phyloP scores from a whole-genome alignment of 176 grass and related monocot genomes.

The Bromus sterilis region DNA sequence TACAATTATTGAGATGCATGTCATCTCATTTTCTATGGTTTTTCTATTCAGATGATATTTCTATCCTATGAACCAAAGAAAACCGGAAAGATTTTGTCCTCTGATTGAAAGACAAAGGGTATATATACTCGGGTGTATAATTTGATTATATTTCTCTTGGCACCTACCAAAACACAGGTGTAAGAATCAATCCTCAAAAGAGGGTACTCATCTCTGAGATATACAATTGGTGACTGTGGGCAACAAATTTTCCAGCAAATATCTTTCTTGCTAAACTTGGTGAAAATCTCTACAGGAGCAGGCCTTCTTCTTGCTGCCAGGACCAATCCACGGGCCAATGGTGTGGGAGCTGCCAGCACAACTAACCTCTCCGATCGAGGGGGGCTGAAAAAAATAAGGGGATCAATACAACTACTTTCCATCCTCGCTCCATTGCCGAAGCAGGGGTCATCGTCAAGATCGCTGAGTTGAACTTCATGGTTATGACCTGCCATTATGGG shows the following conservation, averaged over 20 bases:
- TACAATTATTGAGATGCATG: no score
- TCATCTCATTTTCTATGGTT: no score
- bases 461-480: not conserved
- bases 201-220: constrained; percentile 20
- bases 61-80: no score
- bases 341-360: constrained; percentile 15
- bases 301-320: constrained; percentile 30
- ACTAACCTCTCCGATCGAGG: constrained; percentile 6
- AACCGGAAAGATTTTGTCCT: not conserved
- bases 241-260: constrained; percentile 35
- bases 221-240: constrained; percentile 49
- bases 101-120: not conserved
- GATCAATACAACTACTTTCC: constrained; percentile 13
- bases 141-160: constrained; percentile 43
- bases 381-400: constrained; percentile 1
- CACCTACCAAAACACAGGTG: constrained; percentile 43
- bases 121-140: no score
- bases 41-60: no score
- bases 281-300: constrained; percentile 48
- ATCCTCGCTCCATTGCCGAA: not conserved
- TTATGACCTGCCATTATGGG: constrained; percentile 53
- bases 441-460: not conserved
- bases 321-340: constrained; percentile 15
- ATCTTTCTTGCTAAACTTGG: constrained; percentile 41
- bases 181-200: constrained; percentile 24